phyloP scores from a whole-genome alignment of 352 stramenopile genomes.

The Plasmopara halstedii region DNA sequence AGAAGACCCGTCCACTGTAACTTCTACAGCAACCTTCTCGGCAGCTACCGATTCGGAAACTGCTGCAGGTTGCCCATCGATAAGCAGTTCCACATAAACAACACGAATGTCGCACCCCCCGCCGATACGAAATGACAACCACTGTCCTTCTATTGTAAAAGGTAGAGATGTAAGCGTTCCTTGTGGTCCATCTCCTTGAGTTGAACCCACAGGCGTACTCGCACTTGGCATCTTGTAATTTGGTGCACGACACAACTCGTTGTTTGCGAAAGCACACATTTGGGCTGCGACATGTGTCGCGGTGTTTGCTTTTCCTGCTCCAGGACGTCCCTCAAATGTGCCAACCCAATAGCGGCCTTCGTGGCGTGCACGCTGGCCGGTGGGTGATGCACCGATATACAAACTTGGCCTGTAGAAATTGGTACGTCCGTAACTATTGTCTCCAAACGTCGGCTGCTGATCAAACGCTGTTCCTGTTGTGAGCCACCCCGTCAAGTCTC shows the following conservation, averaged over 20 bases:
- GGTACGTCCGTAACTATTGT: slow-evolving; percentile 87
- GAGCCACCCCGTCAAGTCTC: slow-evolving; percentile 90
- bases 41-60: slow-evolving; percentile 24
- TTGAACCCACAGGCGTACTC: slow-evolving; percentile 48
- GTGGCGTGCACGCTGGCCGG: slow-evolving; percentile 42
- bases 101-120: slow-evolving; percentile 90
- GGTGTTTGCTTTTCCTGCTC: slow-evolving; percentile 49
- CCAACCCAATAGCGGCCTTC: slow-evolving; percentile 92
- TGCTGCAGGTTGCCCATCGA: slow-evolving; percentile 73
- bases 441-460: slow-evolving; percentile 91
- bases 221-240: slow-evolving; percentile 76
- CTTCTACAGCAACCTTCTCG: slow-evolving; percentile 23
- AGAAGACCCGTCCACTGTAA: slow-evolving; percentile 7
- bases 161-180: slow-evolving; percentile 92
- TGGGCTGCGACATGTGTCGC: slow-evolving; percentile 18
- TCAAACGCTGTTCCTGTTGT: slow-evolving; percentile 91
- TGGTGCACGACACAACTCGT: slow-evolving; percentile 41
- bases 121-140: slow-evolving; percentile 91
- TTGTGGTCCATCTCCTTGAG: slow-evolving; percentile 85
- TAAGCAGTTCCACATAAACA: slow-evolving; percentile 91
- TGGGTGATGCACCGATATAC: slow-evolving; percentile 17
- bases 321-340: slow-evolving; percentile 88
- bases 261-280: slow-evolving; percentile 68
- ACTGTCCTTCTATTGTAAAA: slow-evolving; percentile 86
- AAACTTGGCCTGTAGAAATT: slow-evolving; percentile 41